Base-by-base conservation (phyloP, 345 rosid genomes). In the Murraya paniculata region DNA sequence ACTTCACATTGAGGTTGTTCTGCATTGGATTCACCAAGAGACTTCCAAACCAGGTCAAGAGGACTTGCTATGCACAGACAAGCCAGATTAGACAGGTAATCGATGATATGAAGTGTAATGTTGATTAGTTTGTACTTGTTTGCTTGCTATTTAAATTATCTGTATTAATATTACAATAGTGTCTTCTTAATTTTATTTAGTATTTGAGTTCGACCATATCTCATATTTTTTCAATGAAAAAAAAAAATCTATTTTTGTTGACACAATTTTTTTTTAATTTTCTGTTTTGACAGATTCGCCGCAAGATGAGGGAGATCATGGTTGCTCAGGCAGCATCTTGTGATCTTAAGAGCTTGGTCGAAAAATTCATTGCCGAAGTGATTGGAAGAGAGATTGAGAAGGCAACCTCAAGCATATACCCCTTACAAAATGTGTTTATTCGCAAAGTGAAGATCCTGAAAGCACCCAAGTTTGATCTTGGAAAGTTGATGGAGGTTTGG, bases 381-480 rank as follows among this genome's bases (percentile, higher is more conserved):
- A 95, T 95, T 81, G 98, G 99, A 1, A 90, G 83, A 62, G 98
- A 95, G 79, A 93, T 95, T 82, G 99, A 90, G 79, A 95, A 93
- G 85, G 96, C 93, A 45, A 95, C 99, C n/a, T 78, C 83, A 0
- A 72, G 91, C 76, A 92, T 93, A 81, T 95, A 92, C 79, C 98
- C 99, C 0, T 89, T 93, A 58, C 98, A 95, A 79, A 93, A 95
- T 16, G 98, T 95, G 41, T 93, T 83, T 85, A 92, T 95, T 71
- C 87, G 99, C 38, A 95, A 95, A 86, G 97, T 95, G 75, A 95
- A 95, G 82, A 93, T 95, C 81, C 89, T 95, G 72, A 95, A 95
- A 75, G 92, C 99, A 57, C 99, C 99, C 69, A 95, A 95, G 82
- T 95, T 95, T 66, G 99, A 95, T 82, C 96, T 95, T 21, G 99